Conservation (phyloP, 352 stramenopile species). For the Globisporangium canariense region DNA sequence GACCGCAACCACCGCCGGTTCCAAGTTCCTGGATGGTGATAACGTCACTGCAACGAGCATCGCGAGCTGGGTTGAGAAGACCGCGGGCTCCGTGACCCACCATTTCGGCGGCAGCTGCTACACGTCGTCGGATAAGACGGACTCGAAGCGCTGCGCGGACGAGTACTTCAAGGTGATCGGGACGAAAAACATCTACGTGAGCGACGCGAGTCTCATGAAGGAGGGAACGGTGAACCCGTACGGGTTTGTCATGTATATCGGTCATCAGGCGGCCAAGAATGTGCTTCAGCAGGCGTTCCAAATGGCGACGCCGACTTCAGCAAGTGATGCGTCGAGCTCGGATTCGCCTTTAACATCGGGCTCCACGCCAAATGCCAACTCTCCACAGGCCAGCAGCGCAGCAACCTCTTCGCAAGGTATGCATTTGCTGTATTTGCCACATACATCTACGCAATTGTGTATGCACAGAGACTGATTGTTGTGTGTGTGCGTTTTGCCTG, state of each 20-base stretch:
- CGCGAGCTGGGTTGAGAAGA: slow-evolving; percentile 13
- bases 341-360: neutral
- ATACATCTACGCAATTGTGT: too few species aligned
- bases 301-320: slow-evolving; percentile 1
- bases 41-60: neutral
- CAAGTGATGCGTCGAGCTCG: neutral
- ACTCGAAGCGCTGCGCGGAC: slow-evolving; percentile 28
- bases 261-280: slow-evolving; percentile 32
- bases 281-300: slow-evolving; percentile 30
- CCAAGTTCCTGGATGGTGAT: slow-evolving; percentile 8
- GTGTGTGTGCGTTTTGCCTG: neutral
- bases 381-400: neutral
- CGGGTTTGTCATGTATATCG: slow-evolving; percentile 33
- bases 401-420: neutral
- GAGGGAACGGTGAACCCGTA: slow-evolving; percentile 30
- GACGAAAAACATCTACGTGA: slow-evolving; percentile 27
- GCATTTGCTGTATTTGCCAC: neutral
- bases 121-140: slow-evolving; percentile 21
- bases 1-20: neutral
- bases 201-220: slow-evolving; percentile 30
- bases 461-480: neutral
- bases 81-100: slow-evolving; percentile 19
- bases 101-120: slow-evolving; percentile 35
- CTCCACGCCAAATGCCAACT: neutral
- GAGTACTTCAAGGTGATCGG: slow-evolving; percentile 24